Evolutionary conservation across 2,329 filamentous ascomycete species (phyloP), one percentile per base, ranked within the genome.

Genomic region (Talaromyces sp.): DNA sequence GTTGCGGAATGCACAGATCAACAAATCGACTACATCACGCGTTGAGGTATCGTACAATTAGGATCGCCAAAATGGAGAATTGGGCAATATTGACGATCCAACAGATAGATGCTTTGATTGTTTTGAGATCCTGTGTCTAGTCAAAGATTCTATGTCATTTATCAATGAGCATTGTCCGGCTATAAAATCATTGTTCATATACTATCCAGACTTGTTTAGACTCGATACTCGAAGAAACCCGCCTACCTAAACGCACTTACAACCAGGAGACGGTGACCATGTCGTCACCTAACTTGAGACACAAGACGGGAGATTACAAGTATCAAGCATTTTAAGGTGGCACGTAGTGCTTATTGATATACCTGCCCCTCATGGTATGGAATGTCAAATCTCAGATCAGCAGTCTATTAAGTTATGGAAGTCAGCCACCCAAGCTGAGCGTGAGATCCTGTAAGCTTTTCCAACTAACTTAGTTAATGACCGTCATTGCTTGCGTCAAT

Each of bases 321-420:
- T 22, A 28, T 19, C 17, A 9, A 40, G 19, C 8, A 40, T 21
- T 46, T n/a, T 19, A 7, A 8, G 43, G 15, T 11, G 22, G 22
- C 8, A 28, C 25, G 7, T 7, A 28, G 25, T 28, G 7, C 25
- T 28, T 28, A 8, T 48, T 33, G 33, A 43, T 55, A 33, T 45
- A n/a, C 43, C 46, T 54, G 56, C 17, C 36, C 6, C 22, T 52
- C 45, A 10, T 43, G 51, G 57, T 31, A 59, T 59, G 57, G 57
- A 58, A 58, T 58, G 56, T 19, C 40, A 53, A 19, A 52, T 40
- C 19, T 8, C 22, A 19, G 9, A 52, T 37, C 15, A 22, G 22
- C 28, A 48, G 9, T 21, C 21, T 33, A 39, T 51, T n/a, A 10
- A 51, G 22, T n/a, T 21, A 9, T 31, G 40, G 22, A 45, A 31